Evolutionary conservation across 208 protist genomes (phyloP).

Genomic region (Trypanosoma lewisi): DNA sequence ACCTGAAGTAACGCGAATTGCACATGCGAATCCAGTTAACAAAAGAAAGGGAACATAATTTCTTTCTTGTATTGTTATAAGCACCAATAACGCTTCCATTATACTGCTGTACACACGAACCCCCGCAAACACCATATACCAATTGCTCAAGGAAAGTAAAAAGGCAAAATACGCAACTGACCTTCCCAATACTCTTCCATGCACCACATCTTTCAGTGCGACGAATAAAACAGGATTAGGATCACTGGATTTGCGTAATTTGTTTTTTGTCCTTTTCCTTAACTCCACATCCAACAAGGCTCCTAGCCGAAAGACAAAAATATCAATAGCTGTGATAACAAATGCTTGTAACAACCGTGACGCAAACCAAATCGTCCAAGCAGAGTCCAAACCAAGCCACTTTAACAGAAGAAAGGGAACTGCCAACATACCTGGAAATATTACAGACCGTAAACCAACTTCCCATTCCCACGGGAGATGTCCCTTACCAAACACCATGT

Average conservation of each 20-base stretch:
- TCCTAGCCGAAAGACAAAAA: conserved; percentile 29
- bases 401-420: conserved; percentile 57
- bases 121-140: conserved; percentile 60
- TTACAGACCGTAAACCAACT: conserved; percentile 63
- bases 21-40: conserved; percentile 52
- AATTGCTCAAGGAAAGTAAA: conserved; percentile 37
- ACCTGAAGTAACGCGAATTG: conserved; percentile 57
- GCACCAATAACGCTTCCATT: conserved; percentile 58
- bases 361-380: conserved; percentile 43
- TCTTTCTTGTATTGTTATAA: conserved; percentile 45
- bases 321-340: conserved; percentile 47
- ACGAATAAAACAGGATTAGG: background rate
- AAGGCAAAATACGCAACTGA: conserved; percentile 23
- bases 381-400: conserved; percentile 46
- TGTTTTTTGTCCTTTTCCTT: background rate
- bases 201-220: background rate
- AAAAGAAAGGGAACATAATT: conserved; percentile 56
- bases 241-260: background rate
- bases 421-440: conserved; percentile 65
- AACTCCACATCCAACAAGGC: conserved; percentile 22
- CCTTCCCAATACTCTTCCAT: background rate
- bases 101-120: conserved; percentile 74
- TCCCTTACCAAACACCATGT: conserved; percentile 72
- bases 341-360: conserved; percentile 46
- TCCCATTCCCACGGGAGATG: conserved; percentile 84